phyloP scores from a whole-genome alignment of 148 eudicot species.

The Rhododendron ferrugineum region DNA sequence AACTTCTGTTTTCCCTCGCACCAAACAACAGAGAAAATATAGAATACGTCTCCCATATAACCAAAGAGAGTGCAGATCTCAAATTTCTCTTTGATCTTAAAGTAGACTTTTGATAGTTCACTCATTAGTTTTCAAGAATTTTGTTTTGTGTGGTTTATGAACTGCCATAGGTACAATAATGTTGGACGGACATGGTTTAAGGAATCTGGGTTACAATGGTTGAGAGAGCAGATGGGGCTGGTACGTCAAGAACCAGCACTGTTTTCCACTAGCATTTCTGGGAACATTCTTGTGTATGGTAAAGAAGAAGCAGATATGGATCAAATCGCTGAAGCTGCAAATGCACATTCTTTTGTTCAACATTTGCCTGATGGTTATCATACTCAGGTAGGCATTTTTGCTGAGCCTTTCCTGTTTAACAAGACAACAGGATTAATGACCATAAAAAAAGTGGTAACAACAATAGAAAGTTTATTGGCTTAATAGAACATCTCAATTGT shows the following conservation, averaged over 20 bases:
- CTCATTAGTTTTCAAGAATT: no score
- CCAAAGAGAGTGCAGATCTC: neutral
- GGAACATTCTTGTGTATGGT: constrained; percentile 51
- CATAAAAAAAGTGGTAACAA: no score
- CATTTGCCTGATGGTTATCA: constrained; percentile 55
- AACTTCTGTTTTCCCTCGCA: neutral
- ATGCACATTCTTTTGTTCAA: constrained; percentile 62
- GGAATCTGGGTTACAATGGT: constrained; percentile 48
- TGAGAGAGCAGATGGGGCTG: constrained; percentile 64
- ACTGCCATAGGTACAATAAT: constrained; percentile 39
- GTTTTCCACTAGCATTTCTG: constrained; percentile 58
- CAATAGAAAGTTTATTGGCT: no score
- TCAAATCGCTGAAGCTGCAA: constrained; percentile 49
- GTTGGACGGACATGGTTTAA: constrained; percentile 56
- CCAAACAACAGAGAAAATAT: neutral
- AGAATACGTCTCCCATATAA: neutral
- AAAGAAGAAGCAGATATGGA: constrained; percentile 48
- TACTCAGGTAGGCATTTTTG: constrained; percentile 44
- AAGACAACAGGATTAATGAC: no score
- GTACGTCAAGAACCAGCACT: constrained; percentile 77
- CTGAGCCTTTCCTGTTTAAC: neutral
- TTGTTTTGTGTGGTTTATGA: no score
- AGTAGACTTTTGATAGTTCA: no score
- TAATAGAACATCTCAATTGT: neutral
- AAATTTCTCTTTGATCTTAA: no score